phyloP scores from a whole-genome alignment of 2,329 filamentous ascomycete genomes.

The Penicillium sp. region DNA sequence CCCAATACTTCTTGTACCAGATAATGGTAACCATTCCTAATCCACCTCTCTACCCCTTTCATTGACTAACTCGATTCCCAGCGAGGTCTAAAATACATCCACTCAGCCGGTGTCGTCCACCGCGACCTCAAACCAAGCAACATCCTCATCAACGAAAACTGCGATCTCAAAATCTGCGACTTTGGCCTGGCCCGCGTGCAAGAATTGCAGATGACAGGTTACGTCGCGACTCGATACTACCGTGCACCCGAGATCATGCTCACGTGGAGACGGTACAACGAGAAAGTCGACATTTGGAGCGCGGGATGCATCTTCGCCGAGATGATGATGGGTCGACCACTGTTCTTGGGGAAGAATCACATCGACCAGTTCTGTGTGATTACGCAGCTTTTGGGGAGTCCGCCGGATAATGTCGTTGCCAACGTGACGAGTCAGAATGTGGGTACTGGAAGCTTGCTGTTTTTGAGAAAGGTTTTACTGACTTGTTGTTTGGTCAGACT shows the following conservation, averaged over 20 bases:
- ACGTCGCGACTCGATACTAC: constrained; percentile 98
- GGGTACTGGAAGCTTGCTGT: constrained; percentile 39
- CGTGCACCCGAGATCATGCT: constrained; percentile 99
- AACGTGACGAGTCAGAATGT: constrained; percentile 98
- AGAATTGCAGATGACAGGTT: constrained; percentile 98
- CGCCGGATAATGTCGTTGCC: constrained; percentile 95
- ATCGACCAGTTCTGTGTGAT: constrained; percentile 99
- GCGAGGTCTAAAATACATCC: constrained; percentile 98
- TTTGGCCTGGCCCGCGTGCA: constrained; percentile 97
- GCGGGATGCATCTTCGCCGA: constrained; percentile 98
- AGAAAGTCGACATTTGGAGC: constrained; percentile 99
- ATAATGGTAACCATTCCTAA: constrained; percentile 71
- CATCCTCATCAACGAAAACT: constrained; percentile 99
- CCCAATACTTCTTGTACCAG: constrained; percentile 99
- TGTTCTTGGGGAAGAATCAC: constrained; percentile 98
- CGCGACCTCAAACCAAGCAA: constrained; percentile 98
- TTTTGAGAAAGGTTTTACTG: not conserved
- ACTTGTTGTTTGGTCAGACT: constrained; percentile 59
- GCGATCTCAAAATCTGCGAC: constrained; percentile 98
- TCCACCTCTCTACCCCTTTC: not conserved
- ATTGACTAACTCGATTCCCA: constrained; percentile 42
- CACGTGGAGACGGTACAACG: constrained; percentile 99
- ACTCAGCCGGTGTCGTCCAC: constrained; percentile 96
- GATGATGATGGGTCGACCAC: constrained; percentile 95
- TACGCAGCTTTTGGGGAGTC: constrained; percentile 93